Evolutionary conservation across 108 stramenopile genomes (phyloP).

Genomic region (Fragilaria radians): DNA sequence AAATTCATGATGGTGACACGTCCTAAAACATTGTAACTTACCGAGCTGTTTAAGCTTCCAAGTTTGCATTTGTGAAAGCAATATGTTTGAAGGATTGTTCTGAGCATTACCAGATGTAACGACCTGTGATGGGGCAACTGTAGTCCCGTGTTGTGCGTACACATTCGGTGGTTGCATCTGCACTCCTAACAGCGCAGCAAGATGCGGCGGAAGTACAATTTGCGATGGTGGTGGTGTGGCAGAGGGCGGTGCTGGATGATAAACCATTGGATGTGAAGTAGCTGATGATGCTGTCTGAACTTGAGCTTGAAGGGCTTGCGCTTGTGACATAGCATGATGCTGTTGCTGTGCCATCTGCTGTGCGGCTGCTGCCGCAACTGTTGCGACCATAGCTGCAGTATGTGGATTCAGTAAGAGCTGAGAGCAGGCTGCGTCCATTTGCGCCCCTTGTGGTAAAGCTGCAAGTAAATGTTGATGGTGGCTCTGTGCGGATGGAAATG

Average conservation of each 20-base stretch:
- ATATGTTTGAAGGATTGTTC: neutral
- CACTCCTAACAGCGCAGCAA: neutral
- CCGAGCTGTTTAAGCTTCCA: conserved; percentile 55
- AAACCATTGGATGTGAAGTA: neutral
- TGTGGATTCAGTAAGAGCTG: conserved; percentile 20
- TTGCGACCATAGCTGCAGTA: conserved; percentile 29
- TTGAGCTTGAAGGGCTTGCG: neutral
- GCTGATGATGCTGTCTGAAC: neutral
- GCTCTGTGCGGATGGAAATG: neutral
- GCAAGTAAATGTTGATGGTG: neutral
- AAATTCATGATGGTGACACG: too few species aligned
- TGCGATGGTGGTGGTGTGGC: neutral
- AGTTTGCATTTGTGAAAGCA: conserved; percentile 29
- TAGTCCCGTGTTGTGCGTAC: neutral
- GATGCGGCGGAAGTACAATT: neutral
- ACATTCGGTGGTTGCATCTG: neutral
- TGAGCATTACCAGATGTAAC: neutral
- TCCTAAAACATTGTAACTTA: conserved; percentile 20
- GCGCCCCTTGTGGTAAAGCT: neutral
- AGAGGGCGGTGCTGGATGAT: neutral
- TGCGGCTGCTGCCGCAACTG: conserved; percentile 26
- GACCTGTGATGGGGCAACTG: neutral
- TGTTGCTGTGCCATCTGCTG: conserved; percentile 17
- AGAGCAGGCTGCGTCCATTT: neutral
- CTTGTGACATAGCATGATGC: conserved; percentile 2